Evolutionary conservation across 768 basidiomycete genomes (phyloP).

Genomic region (Pleurotus platypus): DNA sequence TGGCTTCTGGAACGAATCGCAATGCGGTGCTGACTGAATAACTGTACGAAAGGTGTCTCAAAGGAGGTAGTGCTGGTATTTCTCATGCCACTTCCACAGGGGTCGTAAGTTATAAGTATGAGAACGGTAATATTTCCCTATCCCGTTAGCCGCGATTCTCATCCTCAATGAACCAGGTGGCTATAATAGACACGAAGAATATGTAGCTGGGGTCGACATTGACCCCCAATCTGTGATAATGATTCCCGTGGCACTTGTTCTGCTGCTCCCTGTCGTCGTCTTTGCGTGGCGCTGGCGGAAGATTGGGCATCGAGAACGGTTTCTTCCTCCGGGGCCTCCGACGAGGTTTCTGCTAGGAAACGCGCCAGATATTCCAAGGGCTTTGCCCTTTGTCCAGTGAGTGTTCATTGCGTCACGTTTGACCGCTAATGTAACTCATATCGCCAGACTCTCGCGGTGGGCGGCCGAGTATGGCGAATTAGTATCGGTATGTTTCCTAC

Average conservation of each 20-base stretch:
- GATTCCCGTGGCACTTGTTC: neutral
- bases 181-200: no score
- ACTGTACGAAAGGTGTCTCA: no score
- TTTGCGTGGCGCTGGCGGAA: neutral
- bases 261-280: neutral
- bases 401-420: neutral
- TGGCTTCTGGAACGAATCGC: no score
- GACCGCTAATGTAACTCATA: neutral
- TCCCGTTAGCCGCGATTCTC: no score
- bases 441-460: neutral
- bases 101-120: no score
- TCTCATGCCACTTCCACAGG: no score
- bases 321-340: neutral
- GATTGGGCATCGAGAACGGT: neutral
- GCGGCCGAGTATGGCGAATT: neutral
- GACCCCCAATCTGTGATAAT: no score
- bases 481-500: neutral
- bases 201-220: no score
- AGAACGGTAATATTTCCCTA: no score
- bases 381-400: neutral
- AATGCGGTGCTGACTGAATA: no score
- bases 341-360: neutral
- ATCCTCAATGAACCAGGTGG: no score
- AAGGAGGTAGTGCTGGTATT: no score
- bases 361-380: neutral